A percentile compares a stretch with the other conserved stretches of the same genome.
phyloP scores from a whole-genome alignment of 1,284 basidiomycete genomes.

The Malassezia dermatis region DNA sequence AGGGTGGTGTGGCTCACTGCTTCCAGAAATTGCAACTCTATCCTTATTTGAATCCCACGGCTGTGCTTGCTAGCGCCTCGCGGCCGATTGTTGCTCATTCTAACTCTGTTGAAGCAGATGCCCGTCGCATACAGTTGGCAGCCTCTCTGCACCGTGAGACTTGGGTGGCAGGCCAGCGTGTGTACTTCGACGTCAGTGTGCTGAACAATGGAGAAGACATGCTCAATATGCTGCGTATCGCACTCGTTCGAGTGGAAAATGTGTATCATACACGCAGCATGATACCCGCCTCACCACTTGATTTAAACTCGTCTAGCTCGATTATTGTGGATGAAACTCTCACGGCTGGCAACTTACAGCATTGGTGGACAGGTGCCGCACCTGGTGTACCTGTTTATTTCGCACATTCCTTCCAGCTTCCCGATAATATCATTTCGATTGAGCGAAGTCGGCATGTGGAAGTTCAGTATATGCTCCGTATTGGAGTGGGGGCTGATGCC shows the following conservation, averaged over 20 bases:
- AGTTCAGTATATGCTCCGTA: constrained; percentile 65
- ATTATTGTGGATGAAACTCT: constrained; percentile 16
- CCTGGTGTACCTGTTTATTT: constrained; percentile 29
- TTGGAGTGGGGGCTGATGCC: constrained; percentile 60
- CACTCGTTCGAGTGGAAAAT: constrained; percentile 5
- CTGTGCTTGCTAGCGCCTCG: constrained; percentile 58
- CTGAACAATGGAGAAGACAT: constrained; percentile 55
- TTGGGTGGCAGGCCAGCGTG: constrained; percentile 78
- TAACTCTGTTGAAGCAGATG: constrained; percentile 57
- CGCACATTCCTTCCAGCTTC: constrained; percentile 37
- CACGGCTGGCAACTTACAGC: constrained; percentile 10
- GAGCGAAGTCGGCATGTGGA: constrained; percentile 66
- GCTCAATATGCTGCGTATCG: constrained; percentile 6
- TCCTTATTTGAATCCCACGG: constrained; percentile 63
- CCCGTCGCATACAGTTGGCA: constrained; percentile 59
- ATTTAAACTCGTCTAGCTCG: constrained; percentile 12
- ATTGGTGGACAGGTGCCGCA: constrained; percentile 44
- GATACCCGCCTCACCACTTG: constrained; percentile 25
- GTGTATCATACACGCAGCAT: constrained; percentile 6
- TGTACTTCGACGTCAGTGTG: constrained; percentile 63
- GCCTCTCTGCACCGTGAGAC: constrained; percentile 63
- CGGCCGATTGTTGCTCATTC: constrained; percentile 58
- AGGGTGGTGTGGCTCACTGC: constrained; percentile 68
- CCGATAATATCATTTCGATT: constrained; percentile 64
- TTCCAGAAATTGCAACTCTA: constrained; percentile 74